A percentile compares a stretch with the other conserved stretches of the same genome.
phyloP scores from a whole-genome alignment of 148 eudicot genomes.

The Rhododendron molle region DNA sequence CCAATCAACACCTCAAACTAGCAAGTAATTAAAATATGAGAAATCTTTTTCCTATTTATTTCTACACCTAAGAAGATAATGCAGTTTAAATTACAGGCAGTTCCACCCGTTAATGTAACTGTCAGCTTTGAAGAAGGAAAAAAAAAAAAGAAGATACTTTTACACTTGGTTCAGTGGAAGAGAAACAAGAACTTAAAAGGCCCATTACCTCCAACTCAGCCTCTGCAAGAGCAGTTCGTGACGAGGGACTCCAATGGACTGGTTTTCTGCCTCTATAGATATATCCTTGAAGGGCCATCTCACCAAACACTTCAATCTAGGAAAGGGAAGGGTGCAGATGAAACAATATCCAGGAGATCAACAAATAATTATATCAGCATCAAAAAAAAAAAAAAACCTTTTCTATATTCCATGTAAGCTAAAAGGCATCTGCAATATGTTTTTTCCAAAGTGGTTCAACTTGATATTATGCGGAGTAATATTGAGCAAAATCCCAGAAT shows the following conservation, averaged over 20 bases:
- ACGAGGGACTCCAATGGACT: conserved; percentile 99
- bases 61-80: neutral
- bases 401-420: neutral
- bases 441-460: neutral
- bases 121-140: neutral
- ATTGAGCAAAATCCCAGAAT: neutral
- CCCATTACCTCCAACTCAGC: conserved; percentile 81
- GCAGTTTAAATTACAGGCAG: neutral
- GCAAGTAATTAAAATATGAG: neutral
- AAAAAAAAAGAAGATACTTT: neutral
- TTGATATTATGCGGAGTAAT: neutral
- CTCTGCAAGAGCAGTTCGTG: conserved; percentile 97
- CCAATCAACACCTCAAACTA: neutral
- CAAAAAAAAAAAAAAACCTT: neutral
- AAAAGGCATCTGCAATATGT: conserved; percentile 3
- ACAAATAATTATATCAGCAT: neutral
- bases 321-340: conserved; percentile 15
- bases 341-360: conserved; percentile 1
- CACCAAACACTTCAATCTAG: conserved; percentile 92
- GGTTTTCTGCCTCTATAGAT: conserved; percentile 98
- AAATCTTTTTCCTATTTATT: neutral
- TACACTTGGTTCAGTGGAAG: neutral
- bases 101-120: neutral
- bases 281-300: conserved; percentile 82
- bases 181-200: neutral